Percentiles rank a stretch among this genome's conserved stretches.
phyloP scores from a whole-genome alignment of 805 yeast species.

The Lipomyces sp. region DNA sequence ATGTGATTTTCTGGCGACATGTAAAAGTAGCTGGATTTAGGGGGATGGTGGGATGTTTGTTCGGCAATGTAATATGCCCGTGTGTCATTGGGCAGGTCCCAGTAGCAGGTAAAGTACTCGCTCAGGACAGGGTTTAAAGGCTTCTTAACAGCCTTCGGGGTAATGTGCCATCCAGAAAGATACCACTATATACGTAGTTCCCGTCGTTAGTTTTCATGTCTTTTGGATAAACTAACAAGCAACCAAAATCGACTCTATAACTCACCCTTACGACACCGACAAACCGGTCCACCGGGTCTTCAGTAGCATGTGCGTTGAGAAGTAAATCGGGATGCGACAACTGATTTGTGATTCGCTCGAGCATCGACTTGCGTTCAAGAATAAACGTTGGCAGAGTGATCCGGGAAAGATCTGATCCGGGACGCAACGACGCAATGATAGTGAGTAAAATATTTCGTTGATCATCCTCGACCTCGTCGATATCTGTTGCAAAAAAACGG shows the following conservation, averaged over 20 bases:
- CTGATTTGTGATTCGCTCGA: slow-evolving; percentile 91
- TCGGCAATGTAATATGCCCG: slow-evolving; percentile 87
- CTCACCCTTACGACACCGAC: slow-evolving; percentile 61
- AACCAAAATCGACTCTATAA: neutral
- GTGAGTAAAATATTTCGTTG: slow-evolving; percentile 86
- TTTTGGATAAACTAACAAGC: neutral
- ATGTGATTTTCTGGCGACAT: slow-evolving; percentile 79
- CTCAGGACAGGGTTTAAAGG: slow-evolving; percentile 95
- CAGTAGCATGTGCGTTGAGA: slow-evolving; percentile 64
- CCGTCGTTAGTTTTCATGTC: neutral
- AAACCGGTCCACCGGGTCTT: slow-evolving; percentile 71
- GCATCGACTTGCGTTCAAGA: slow-evolving; percentile 91
- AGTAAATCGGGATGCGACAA: slow-evolving; percentile 75
- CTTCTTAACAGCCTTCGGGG: slow-evolving; percentile 97
- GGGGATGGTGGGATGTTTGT: slow-evolving; percentile 99
- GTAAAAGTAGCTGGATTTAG: slow-evolving; percentile 91
- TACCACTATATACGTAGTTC: slow-evolving; percentile 62
- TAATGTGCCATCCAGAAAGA: slow-evolving; percentile 95
- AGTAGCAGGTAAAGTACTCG: slow-evolving; percentile 85
- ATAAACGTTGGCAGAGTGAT: slow-evolving; percentile 96
- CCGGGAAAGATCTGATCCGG: slow-evolving; percentile 86
- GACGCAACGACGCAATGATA: slow-evolving; percentile 87
- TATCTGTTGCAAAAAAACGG: slow-evolving; percentile 50
- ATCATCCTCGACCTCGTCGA: slow-evolving; percentile 90
- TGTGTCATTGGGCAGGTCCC: slow-evolving; percentile 78